Conservation (phyloP, 2,329 filamentous ascomycete genomes). For the Neopestalotiopsis clavispora region DNA sequence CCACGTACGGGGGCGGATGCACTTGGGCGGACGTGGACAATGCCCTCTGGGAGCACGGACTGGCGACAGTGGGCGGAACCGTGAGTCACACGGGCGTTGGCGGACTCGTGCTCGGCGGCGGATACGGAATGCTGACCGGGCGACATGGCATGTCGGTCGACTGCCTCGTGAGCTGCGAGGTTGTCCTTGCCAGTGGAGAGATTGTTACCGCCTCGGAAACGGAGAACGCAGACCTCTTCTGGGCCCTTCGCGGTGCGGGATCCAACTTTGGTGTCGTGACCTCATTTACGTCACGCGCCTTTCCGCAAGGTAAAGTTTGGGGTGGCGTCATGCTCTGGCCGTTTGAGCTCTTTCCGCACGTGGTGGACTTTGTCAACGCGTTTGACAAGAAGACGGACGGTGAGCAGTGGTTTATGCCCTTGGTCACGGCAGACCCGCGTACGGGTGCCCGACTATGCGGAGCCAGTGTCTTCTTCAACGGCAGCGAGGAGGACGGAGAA, state of each 20-base stretch:
- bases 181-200: slow-evolving; percentile 44
- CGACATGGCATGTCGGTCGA: slow-evolving; percentile 55
- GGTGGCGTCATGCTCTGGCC: slow-evolving; percentile 34
- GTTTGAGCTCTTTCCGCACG: slow-evolving; percentile 29
- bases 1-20: slow-evolving; percentile 56
- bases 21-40: slow-evolving; percentile 60
- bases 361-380: slow-evolving; percentile 37
- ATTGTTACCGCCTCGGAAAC: slow-evolving; percentile 44
- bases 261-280: slow-evolving; percentile 49
- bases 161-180: slow-evolving; percentile 41
- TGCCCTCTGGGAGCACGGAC: slow-evolving; percentile 51
- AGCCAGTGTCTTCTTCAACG: slow-evolving; percentile 41
- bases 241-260: slow-evolving; percentile 45
- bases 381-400: slow-evolving; percentile 32
- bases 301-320: slow-evolving; percentile 38
- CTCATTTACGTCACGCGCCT: slow-evolving; percentile 39
- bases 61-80: slow-evolving; percentile 66
- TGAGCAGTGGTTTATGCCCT: slow-evolving; percentile 19
- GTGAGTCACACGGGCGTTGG: slow-evolving; percentile 68
- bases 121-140: slow-evolving; percentile 61
- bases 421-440: slow-evolving; percentile 30
- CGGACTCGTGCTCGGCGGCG: slow-evolving; percentile 61
- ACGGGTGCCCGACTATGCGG: slow-evolving; percentile 33
- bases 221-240: slow-evolving; percentile 49
- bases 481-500: slow-evolving; percentile 40